Evolutionary conservation across 129 eudicot genomes (phyloP).

Genomic region (Arctium lappa): DNA sequence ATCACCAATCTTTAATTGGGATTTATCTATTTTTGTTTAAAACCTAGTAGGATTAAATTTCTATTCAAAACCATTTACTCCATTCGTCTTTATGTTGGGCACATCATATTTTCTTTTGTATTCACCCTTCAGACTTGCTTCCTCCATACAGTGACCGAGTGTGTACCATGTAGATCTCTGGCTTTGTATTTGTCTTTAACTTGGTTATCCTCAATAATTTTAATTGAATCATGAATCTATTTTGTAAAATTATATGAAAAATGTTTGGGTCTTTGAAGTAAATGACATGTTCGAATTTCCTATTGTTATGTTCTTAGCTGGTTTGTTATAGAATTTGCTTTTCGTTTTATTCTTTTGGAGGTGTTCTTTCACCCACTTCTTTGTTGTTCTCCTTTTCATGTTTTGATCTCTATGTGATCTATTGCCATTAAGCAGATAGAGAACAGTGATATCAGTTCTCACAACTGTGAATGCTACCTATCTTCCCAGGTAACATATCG

Average conservation of each 20-base stretch:
- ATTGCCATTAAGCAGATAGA: slow-evolving; percentile 30
- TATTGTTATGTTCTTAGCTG: background rate
- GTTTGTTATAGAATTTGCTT: background rate
- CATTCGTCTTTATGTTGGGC: background rate
- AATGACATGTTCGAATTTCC: background rate
- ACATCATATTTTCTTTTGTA: background rate
- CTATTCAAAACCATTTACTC: background rate
- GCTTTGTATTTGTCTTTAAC: background rate
- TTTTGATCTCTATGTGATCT: background rate
- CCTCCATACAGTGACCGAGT: background rate
- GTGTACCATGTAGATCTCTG: background rate
- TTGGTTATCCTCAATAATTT: background rate
- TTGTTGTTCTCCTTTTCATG: background rate
- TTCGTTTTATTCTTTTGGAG: background rate
- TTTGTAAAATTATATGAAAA: background rate
- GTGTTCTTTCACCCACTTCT: background rate
- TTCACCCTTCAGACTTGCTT: background rate
- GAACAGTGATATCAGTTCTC: slow-evolving; percentile 21
- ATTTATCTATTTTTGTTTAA: background rate
- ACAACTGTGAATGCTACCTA: slow-evolving; percentile 20
- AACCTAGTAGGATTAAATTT: background rate
- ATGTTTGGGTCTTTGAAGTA: background rate
- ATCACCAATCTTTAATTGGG: background rate
- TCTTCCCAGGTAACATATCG: slow-evolving; percentile 24
- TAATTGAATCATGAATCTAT: background rate